Conservation (phyloP, 1,139 yeast genomes). For the Hyphopichia buzzinii region DNA sequence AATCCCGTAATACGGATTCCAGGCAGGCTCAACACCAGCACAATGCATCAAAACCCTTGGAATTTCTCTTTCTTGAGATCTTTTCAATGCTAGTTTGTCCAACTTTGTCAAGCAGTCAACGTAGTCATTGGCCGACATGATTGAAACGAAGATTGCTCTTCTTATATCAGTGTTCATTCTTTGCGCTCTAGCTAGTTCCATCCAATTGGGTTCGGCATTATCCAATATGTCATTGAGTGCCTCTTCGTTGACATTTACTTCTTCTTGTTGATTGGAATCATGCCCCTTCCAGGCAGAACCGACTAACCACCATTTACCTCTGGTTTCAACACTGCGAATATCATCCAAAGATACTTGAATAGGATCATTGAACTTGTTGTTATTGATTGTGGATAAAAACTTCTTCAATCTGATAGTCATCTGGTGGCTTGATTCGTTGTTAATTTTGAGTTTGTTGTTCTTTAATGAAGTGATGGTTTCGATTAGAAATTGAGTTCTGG, state of each 20-base stretch:
- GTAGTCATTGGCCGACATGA: constrained; percentile 93
- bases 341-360: constrained; percentile 82
- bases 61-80: constrained; percentile 83
- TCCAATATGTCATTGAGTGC: constrained; percentile 59
- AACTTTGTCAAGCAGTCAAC: constrained; percentile 82
- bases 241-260: constrained; percentile 28
- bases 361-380: constrained; percentile 61
- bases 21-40: constrained; percentile 74
- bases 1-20: constrained; percentile 88
- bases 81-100: constrained; percentile 75
- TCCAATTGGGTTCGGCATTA: constrained; percentile 80
- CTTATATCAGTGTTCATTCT: constrained; percentile 95
- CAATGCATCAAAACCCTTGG: constrained; percentile 86
- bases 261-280: constrained; percentile 24
- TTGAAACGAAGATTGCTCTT: constrained; percentile 87
- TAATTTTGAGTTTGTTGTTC: constrained; percentile 71
- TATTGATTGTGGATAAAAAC: constrained; percentile 51
- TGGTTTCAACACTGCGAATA: constrained; percentile 67
- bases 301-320: constrained; percentile 98
- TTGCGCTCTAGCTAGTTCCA: constrained; percentile 78
- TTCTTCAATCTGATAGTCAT: constrained; percentile 65
- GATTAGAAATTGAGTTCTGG: constrained; percentile 78
- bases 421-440: constrained; percentile 46
- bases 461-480: constrained; percentile 85
- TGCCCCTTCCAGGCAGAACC: constrained; percentile 94